These are phyloP conservation scores for Peniophora sp. DNA, from an alignment of 1,284 basidiomycete species.

Conservation along the genomic window DNA sequence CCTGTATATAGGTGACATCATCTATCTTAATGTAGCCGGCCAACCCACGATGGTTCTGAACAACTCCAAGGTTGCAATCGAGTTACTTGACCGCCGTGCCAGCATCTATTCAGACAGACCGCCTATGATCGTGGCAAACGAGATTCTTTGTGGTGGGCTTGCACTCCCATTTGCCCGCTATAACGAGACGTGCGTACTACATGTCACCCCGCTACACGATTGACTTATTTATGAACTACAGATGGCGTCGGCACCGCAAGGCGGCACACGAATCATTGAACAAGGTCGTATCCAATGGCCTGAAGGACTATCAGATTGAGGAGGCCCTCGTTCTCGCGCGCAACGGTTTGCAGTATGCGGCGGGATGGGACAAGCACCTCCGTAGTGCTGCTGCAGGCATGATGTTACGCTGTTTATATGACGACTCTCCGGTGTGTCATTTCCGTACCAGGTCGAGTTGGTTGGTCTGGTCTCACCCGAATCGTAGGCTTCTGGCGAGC, in stretches of 20 bases:
- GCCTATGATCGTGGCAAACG: constrained; percentile 8
- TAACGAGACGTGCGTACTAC: constrained; percentile 8
- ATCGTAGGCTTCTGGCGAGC: too few species aligned
- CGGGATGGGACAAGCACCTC: background rate
- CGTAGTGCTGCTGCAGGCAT: too few species aligned
- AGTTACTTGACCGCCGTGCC: constrained; percentile 16
- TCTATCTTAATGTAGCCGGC: constrained; percentile 14
- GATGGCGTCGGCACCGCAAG: constrained; percentile 12
- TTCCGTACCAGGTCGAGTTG: too few species aligned
- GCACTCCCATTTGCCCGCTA: constrained; percentile 7
- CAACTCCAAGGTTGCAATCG: constrained; percentile 11
- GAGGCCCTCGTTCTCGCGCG: constrained; percentile 10
- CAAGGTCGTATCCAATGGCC: constrained; percentile 7
- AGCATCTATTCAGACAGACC: constrained; percentile 18
- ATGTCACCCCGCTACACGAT: background rate
- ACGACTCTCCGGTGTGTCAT: too few species aligned
- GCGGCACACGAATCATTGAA: constrained; percentile 11
- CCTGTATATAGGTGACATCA: constrained; percentile 16
- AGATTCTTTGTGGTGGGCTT: constrained; percentile 4
- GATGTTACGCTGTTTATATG: too few species aligned
- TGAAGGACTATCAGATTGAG: constrained; percentile 5
- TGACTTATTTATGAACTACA: background rate
- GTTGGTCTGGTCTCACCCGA: too few species aligned
- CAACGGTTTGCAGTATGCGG: background rate
- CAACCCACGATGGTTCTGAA: constrained; percentile 13